These are phyloP conservation scores for Tephrocybe rancida DNA, from an alignment of 768 basidiomycete genomes.

Conservation along the genomic window DNA sequence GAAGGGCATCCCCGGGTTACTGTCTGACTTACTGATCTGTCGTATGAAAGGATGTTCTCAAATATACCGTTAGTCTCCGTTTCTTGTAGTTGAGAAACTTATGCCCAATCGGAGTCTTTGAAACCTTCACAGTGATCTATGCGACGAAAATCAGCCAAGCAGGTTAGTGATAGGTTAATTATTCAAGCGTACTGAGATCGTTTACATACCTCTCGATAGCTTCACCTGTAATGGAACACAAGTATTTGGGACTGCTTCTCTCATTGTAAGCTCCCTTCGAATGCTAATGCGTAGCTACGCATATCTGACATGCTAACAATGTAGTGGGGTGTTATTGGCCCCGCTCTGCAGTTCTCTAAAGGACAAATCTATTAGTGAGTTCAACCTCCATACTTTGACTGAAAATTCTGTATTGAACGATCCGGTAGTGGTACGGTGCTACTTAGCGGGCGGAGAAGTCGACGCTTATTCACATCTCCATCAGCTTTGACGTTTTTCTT, in stretches of 20 bases:
- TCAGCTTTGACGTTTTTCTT: constrained; percentile 70
- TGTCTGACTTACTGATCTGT: neutral
- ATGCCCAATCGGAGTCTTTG: neutral
- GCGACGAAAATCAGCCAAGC: constrained; percentile 43
- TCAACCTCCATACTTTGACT: neutral
- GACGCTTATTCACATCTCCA: neutral
- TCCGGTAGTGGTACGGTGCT: constrained; percentile 20
- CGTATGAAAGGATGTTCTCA: constrained; percentile 54
- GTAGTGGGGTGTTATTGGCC: constrained; percentile 72
- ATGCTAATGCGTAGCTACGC: constrained; percentile 1
- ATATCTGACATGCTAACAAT: constrained; percentile 13
- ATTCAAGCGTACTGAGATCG: neutral
- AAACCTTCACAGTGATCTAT: constrained; percentile 42
- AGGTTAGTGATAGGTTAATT: constrained; percentile 27
- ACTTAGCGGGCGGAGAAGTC: neutral
- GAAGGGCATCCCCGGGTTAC: constrained; percentile 8
- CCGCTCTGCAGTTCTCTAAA: constrained; percentile 54
- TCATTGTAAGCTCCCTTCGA: constrained; percentile 50
- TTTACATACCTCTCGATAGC: constrained; percentile 22
- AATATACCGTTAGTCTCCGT: constrained; percentile 49
- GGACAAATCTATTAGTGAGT: constrained; percentile 63
- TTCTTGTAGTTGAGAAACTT: neutral
- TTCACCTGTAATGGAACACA: constrained; percentile 55
- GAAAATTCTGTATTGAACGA: neutral
- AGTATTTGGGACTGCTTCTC: constrained; percentile 54